These are phyloP conservation scores for rapeseed (Brassica napus) DNA, from an alignment of 345 rosid genomes.

Conservation along the genomic window DNA sequence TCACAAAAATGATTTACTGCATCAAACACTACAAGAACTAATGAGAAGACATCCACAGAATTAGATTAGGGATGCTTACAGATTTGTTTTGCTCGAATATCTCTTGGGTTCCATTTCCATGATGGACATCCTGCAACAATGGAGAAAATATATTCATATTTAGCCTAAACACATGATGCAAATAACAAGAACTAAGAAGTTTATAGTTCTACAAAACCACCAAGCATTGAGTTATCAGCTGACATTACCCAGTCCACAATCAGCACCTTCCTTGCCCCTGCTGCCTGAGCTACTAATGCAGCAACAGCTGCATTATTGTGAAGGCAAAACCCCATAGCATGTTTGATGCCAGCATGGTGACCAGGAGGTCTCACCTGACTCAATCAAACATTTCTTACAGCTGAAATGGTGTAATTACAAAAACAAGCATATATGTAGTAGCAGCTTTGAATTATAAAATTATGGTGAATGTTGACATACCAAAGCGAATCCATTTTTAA, in stretches of 20 bases:
- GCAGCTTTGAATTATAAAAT: not conserved
- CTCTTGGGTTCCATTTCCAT: constrained; percentile 98
- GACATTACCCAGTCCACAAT: constrained; percentile 90
- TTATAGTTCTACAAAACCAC: constrained; percentile 18
- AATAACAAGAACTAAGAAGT: not conserved
- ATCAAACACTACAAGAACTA: constrained; percentile 14
- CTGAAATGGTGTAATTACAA: constrained; percentile 2
- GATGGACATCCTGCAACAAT: constrained; percentile 89
- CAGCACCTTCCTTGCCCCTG: constrained; percentile 90
- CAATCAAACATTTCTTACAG: constrained; percentile 6
- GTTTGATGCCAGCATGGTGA: constrained; percentile 94
- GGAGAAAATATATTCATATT: not conserved
- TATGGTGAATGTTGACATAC: constrained; percentile 47
- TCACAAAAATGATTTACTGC: not conserved
- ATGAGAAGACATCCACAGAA: not conserved
- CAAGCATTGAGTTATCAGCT: constrained; percentile 31
- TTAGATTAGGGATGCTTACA: constrained; percentile 52
- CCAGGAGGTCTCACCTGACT: constrained; percentile 96
- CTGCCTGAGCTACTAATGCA: constrained; percentile 85
- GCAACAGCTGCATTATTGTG: constrained; percentile 99
- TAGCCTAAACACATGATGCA: not conserved
- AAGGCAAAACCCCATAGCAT: constrained; percentile 98
- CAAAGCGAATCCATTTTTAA: constrained; percentile 95
- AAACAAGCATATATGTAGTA: not conserved
- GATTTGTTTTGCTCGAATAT: constrained; percentile 83